Base-by-base conservation (phyloP, 495 filamentous ascomycete species). In the Trichoderma virens region DNA sequence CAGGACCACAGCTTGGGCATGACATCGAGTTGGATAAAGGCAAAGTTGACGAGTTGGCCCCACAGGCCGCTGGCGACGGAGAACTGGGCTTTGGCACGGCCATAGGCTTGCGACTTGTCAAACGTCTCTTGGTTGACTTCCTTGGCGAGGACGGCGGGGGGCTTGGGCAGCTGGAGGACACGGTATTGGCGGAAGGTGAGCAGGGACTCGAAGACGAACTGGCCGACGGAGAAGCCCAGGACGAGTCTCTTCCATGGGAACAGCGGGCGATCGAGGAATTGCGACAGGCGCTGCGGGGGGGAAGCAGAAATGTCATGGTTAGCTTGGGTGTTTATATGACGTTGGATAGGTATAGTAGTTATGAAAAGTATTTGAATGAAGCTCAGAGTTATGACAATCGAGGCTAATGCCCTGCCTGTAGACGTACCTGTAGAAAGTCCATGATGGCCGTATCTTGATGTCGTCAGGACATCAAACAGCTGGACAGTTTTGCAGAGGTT, bases 231-330 rank as follows among this genome's bases (percentile, higher is more conserved):
- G 78, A 98, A 98, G 63, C 91, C 90, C 64, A 97, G 85, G 69
- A 98, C 91, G 65, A 98, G 85, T 71, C 84, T 87, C 87, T 98
- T 98, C 94, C 94, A 98, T 62, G 95, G 93, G 79, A 98, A 94
- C 68, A 88, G 79, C 62, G 94, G 93, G 69, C 90, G 86, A 81
- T 98, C 95, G 59, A 98, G 87, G 72, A 87, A 84, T 75, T 85
- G 83, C 69, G 91, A 90, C 65, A 98, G 85, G 80, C 90, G 88
- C 93, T 97, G 73, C 18, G 13, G 25, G 56, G 11, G 54, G 18
- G 54, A 4, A 43, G 2, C 34, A 11, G 39, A 20, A 30, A 45
- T 30, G 61, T 16, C 28, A 38, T 61, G 59, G 61, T 45, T 62
- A 39, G 62, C 43, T 35, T 35, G 34, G 34, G 6, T 35, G 34